Base-by-base conservation (phyloP, 1,139 yeast species). In the Geotrichum restrictum region DNA sequence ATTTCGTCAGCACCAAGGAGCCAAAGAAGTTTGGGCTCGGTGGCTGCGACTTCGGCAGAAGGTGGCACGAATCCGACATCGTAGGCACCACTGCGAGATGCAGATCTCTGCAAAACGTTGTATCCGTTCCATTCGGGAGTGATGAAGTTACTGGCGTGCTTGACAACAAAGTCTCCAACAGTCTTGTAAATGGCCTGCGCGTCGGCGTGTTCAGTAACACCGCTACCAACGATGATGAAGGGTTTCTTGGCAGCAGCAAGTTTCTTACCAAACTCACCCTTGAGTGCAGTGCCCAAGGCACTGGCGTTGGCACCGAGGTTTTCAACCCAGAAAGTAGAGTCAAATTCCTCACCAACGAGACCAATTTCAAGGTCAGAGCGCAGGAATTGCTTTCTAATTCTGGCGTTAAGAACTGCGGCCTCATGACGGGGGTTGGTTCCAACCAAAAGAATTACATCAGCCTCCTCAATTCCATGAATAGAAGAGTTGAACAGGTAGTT, bases 391-490 rank as follows among this genome's bases (percentile, higher is more conserved):
- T 83, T 85, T 75, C 96, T 82, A 61, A 88, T 83, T 73, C 95
- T 81, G 43, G 95, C 81, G 69, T 88, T 88, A 63, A 88, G 77
- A 14, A 87, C 95, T 43, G 95, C 89, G 56, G 96, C 96, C 74
- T 88, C 96, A 65, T 81, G 89, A 69, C 96, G 81, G 61, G 95
- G 95, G 74, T 88, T 88, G 50, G 95, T 82, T 58, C 95, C 95
- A 55, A 87, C 78, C 61, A 87, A 76, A 63, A 87, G 75, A 58
- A 87, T 83, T 64, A 81, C 86, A 67, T 87, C 95, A 51, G 94
- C 91, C 53, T 82, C 84, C 70, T 86, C 95, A 60, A 88, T 78
- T 51, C 95, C 95, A 57, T 79, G 82, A 59, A 88, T 82, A 44
- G 88, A 77, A 11, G 95, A 80, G 77, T 85, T 87, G 78, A 88